Conservation (phyloP, 305 asterid genomes). For the Fraxinus sp. region DNA sequence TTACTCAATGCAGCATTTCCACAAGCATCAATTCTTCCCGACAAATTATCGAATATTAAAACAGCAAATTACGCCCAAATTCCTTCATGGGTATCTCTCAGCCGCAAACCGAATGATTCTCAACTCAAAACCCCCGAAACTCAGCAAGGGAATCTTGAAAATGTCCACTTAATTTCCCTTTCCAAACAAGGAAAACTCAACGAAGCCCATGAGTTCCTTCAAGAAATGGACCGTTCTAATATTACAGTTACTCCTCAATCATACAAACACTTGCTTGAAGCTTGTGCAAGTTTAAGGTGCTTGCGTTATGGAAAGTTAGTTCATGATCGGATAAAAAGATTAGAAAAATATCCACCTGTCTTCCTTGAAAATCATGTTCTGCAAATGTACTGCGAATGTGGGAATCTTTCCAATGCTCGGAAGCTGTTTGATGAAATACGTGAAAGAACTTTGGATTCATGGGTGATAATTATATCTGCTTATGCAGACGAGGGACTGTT, state of each 20-base stretch:
- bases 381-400: slow-evolving; percentile 45
- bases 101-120: slow-evolving; percentile 22
- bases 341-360: slow-evolving; percentile 29
- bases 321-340: slow-evolving; percentile 23
- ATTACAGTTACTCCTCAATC: slow-evolving; percentile 43
- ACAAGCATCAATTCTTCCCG: slow-evolving; percentile 30
- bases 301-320: slow-evolving; percentile 39
- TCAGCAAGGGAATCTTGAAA: slow-evolving; percentile 40
- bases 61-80: slow-evolving; percentile 36
- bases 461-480: slow-evolving; percentile 43
- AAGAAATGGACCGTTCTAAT: slow-evolving; percentile 41
- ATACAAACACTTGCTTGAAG: slow-evolving; percentile 41
- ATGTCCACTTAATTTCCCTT: slow-evolving; percentile 49
- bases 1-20: slow-evolving; percentile 18
- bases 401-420: slow-evolving; percentile 44
- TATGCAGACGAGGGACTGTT: slow-evolving; percentile 43
- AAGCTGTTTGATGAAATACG: slow-evolving; percentile 56
- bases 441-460: slow-evolving; percentile 34
- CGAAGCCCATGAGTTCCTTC: slow-evolving; percentile 49
- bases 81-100: slow-evolving; percentile 44
- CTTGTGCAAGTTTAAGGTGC: slow-evolving; percentile 40
- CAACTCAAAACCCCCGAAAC: slow-evolving; percentile 24
- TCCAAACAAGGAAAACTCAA: slow-evolving; percentile 50
- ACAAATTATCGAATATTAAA: slow-evolving; percentile 22
- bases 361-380: slow-evolving; percentile 34